phyloP scores from a whole-genome alignment of 164 flowering plant species.

The Macadamia tetraphylla region DNA sequence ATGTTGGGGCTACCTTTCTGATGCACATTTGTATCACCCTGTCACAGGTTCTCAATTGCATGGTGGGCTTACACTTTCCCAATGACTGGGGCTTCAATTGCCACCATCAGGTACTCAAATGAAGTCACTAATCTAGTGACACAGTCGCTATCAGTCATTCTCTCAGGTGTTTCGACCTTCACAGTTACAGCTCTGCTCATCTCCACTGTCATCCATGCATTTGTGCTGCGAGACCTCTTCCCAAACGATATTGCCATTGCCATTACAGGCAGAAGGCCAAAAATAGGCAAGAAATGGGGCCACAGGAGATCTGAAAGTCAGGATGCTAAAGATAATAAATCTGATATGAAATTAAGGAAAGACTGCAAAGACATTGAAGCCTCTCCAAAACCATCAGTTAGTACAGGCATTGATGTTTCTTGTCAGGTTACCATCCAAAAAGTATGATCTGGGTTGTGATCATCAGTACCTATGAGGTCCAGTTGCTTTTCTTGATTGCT shows the following conservation, averaged over 20 bases:
- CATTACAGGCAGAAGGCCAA: conserved; percentile 43
- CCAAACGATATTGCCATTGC: conserved; percentile 92
- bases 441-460: too few relatives aligned
- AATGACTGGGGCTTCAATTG: not conserved
- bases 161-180: conserved; percentile 45
- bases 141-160: conserved; percentile 34
- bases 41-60: not conserved
- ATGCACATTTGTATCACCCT: not conserved
- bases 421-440: too few relatives aligned
- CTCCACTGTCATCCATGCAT: conserved; percentile 61
- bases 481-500: too few relatives aligned
- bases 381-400: conserved; percentile 1
- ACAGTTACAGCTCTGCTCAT: conserved; percentile 52
- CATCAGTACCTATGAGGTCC: too few relatives aligned
- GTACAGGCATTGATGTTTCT: too few relatives aligned
- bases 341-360: conserved; percentile 24
- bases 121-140: conserved; percentile 30
- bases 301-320: conserved; percentile 40
- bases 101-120: not conserved
- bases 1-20: not conserved
- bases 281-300: conserved; percentile 36
- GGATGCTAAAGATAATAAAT: conserved; percentile 34
- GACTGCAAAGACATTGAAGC: conserved; percentile 35
- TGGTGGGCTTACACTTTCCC: conserved; percentile 1
- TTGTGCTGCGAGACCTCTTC: conserved; percentile 67